Evolutionary conservation across 345 rosid genomes (phyloP).

Genomic region (Schrenkiella parvula): DNA sequence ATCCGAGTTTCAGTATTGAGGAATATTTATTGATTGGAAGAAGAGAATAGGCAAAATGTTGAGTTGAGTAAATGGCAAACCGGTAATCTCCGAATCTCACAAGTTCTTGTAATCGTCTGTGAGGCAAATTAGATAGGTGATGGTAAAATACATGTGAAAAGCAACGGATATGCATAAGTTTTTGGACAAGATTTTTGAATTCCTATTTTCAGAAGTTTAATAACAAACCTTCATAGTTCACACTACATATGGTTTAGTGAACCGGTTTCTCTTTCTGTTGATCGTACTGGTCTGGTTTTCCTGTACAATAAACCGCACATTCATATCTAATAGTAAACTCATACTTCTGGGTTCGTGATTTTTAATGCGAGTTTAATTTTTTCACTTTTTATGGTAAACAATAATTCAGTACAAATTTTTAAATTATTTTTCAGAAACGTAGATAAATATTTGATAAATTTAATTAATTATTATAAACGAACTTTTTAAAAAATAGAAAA

Average conservation of each 20-base stretch:
- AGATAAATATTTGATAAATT: too few species aligned
- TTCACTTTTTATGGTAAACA: too few species aligned
- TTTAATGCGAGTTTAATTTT: too few species aligned
- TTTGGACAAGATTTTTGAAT: not conserved
- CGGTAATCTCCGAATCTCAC: not conserved
- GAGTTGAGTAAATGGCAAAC: not conserved
- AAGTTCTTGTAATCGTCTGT: not conserved
- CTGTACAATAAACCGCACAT: not conserved
- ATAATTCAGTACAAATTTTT: too few species aligned
- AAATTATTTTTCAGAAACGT: too few species aligned
- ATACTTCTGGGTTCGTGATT: too few species aligned
- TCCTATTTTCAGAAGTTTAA: not conserved
- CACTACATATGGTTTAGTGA: not conserved
- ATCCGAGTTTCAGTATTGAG: not conserved
- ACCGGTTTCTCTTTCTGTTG: not conserved
- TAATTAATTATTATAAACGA: too few species aligned
- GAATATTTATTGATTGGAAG: not conserved
- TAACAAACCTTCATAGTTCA: not conserved
- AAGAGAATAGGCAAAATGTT: not conserved
- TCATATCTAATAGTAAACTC: too few species aligned
- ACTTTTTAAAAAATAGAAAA: too few species aligned
- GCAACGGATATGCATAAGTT: not conserved
- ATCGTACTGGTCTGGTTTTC: not conserved
- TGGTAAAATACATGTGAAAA: constrained; percentile 11
- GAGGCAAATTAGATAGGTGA: not conserved